Conservation (phyloP, 176 grass and related monocot species). For the Carex cristatella region DNA sequence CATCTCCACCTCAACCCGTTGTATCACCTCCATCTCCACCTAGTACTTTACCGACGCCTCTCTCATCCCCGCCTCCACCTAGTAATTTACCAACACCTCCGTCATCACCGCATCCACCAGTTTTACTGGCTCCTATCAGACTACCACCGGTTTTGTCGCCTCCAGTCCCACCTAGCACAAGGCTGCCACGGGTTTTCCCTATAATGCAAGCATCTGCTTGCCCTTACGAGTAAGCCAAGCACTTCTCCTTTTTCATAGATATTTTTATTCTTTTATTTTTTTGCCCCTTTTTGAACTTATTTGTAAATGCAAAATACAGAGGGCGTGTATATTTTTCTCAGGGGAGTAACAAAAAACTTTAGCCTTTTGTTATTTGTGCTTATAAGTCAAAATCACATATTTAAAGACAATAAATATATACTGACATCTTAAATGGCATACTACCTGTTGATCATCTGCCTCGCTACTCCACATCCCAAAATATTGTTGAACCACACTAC, state of each 20-base stretch:
- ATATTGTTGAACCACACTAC: not conserved
- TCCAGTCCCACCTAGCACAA: not conserved
- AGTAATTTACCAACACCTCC: not conserved
- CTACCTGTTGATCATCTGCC: not conserved
- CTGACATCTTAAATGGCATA: not conserved
- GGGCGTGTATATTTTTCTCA: not conserved
- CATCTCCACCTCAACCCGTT: not conserved
- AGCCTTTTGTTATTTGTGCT: not conserved
- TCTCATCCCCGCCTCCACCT: slow-evolving; percentile 1
- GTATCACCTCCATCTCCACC: not conserved
- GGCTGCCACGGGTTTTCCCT: not conserved
- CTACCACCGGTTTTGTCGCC: not conserved
- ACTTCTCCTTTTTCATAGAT: not conserved
- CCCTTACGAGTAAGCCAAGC: slow-evolving; percentile 42
- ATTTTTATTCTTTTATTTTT: not conserved
- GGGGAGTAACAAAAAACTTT: not conserved
- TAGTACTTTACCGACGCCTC: not conserved
- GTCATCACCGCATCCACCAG: not conserved
- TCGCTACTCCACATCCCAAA: not conserved
- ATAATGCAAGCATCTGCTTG: slow-evolving; percentile 43
- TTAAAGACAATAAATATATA: not conserved
- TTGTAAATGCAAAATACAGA: not conserved
- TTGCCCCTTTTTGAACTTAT: not conserved
- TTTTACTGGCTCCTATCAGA: not conserved
- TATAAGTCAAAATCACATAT: not conserved